Base-by-base conservation (phyloP, 2,329 filamentous ascomycete species). In the Trichoderma semiorbis region DNA sequence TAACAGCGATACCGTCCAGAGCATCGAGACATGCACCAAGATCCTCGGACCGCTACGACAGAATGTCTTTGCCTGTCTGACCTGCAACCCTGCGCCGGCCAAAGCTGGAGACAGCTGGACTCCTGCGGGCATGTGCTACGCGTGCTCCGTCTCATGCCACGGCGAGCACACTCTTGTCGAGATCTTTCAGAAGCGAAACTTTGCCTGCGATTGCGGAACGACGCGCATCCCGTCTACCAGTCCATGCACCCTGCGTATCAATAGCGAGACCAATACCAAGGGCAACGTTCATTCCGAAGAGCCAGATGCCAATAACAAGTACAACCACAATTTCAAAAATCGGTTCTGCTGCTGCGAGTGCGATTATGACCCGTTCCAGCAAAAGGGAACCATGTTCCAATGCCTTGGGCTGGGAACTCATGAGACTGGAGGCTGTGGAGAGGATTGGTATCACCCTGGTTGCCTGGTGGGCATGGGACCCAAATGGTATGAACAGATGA, bases 371-470 rank as follows among this genome's bases (percentile, higher is more conserved):
- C 90, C 95, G 0, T 89, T 95, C 62, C 87, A 93, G 79, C 94
- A 99, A 80, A 97, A 95, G 76, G 95, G 95, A 0, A 98, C 95
- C 50, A 99, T 99, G 96, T 99, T 97, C 76, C 96, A 99, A 81
- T 99, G 96, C 79, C 81, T 98, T 3, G 95, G 95, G 0, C 84
- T 98, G 1, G 94, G 94, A 1, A 92, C 90, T 0, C 86, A 88
- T 14, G 92, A 95, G 75, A 91, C 91, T 1, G 95, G 95, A 18
- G 95, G 95, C 5, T 98, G 95, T 81, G 95, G 95, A 14, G 95
- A 98, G 83, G 95, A 98, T 79, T 98, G 95, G 95, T 98, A 94
- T 87, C 95, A 98, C 83, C 94, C 95, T 0, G 94, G 96, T 74
- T 98, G 95, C 79, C 84, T 98, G 8, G 89, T 97, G 63, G 95